Evolutionary conservation across 2,329 filamentous ascomycete genomes (phyloP).

Genomic region (Exophiala sp.): DNA sequence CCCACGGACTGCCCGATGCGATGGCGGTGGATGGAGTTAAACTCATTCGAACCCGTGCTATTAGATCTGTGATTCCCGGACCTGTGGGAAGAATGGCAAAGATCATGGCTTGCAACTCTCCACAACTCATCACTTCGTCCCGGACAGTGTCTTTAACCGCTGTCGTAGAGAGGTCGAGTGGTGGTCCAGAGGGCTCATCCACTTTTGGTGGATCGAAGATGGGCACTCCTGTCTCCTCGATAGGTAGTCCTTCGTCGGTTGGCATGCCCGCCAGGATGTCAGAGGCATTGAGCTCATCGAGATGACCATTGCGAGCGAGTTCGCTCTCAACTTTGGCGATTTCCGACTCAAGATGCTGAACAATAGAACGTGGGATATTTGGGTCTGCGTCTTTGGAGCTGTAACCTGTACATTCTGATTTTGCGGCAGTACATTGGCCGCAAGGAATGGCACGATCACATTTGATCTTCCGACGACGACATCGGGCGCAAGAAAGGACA

Average conservation of each 20-base stretch:
- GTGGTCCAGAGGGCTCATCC: slow-evolving; percentile 12
- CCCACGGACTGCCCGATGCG: slow-evolving; percentile 20
- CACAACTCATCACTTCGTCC: slow-evolving; percentile 30
- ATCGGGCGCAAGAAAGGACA: slow-evolving; percentile 30
- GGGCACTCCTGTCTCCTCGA: slow-evolving; percentile 18
- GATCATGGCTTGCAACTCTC: slow-evolving; percentile 32
- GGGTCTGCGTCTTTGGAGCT: slow-evolving; percentile 30
- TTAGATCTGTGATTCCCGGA: slow-evolving; percentile 31
- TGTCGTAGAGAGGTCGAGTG: slow-evolving; percentile 7
- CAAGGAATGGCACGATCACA: slow-evolving; percentile 32
- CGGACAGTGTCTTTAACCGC: slow-evolving; percentile 22
- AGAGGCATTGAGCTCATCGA: slow-evolving; percentile 28
- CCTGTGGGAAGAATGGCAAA: slow-evolving; percentile 32
- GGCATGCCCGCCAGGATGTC: slow-evolving; percentile 30
- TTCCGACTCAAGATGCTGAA: slow-evolving; percentile 35
- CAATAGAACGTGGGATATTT: slow-evolving; percentile 34
- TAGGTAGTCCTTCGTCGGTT: slow-evolving; percentile 23
- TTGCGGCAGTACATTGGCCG: slow-evolving; percentile 31
- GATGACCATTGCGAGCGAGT: slow-evolving; percentile 30
- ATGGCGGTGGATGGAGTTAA: slow-evolving; percentile 33
- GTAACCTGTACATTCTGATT: slow-evolving; percentile 32
- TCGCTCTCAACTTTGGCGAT: slow-evolving; percentile 35
- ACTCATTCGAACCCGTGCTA: slow-evolving; percentile 34
- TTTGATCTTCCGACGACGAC: slow-evolving; percentile 30
- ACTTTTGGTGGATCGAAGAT: slow-evolving; percentile 20